Percentiles rank a stretch among this genome's conserved stretches.
Evolutionary conservation across 2,329 filamentous ascomycete genomes (phyloP).

Genomic region (Trichoderma sp.): DNA sequence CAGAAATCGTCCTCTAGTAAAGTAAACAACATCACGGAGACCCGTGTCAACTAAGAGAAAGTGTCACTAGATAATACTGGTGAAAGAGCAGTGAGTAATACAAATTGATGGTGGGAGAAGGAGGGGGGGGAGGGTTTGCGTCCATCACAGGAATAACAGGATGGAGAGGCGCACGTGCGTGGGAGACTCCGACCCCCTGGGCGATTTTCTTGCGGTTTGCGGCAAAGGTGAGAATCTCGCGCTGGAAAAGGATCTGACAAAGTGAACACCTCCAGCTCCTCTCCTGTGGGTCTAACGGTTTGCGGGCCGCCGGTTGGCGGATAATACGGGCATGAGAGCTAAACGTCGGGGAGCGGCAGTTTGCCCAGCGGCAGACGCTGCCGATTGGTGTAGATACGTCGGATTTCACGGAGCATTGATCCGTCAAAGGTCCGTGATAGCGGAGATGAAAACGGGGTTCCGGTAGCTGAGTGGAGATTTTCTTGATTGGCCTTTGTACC

Average conservation of each 20-base stretch:
- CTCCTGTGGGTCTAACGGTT: not conserved
- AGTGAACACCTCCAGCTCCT: not conserved
- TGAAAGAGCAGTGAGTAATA: too few relatives aligned
- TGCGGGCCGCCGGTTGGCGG: not conserved
- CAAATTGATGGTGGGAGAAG: too few relatives aligned
- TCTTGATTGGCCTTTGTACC: not conserved
- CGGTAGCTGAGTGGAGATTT: not conserved
- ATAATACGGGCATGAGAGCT: not conserved
- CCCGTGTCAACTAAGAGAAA: too few relatives aligned
- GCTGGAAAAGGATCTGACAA: not conserved
- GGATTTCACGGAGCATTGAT: not conserved
- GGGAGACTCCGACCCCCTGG: not conserved
- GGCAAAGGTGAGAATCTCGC: not conserved
- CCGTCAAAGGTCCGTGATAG: not conserved
- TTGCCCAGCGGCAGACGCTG: not conserved
- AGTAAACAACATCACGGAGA: too few relatives aligned
- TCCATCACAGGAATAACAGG: not conserved
- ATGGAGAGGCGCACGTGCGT: not conserved
- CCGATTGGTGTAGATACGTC: not conserved
- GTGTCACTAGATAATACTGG: too few relatives aligned
- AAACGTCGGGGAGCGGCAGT: not conserved
- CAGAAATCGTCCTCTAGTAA: too few relatives aligned
- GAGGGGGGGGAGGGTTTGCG: not conserved
- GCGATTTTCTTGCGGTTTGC: not conserved
- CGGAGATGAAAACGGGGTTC: not conserved